phyloP scores from a whole-genome alignment of 305 asterid species.

The Solanum hybrid region DNA sequence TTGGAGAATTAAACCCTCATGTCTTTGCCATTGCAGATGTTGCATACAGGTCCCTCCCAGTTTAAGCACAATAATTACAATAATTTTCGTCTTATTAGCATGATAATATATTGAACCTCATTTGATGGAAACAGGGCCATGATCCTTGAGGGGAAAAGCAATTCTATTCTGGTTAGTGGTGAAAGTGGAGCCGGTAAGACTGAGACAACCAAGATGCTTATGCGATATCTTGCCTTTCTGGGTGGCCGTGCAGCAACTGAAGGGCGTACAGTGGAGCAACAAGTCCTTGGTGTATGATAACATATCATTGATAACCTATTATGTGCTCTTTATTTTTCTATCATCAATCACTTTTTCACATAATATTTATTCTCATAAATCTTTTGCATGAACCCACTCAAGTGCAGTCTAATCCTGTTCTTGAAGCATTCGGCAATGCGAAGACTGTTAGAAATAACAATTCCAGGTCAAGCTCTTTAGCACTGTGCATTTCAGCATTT shows the following conservation, averaged over 20 bases:
- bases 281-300: slow-evolving; percentile 89
- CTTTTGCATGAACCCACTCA: slow-evolving; percentile 13
- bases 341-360: not conserved
- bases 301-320: slow-evolving; percentile 1
- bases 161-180: slow-evolving; percentile 95
- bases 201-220: slow-evolving; percentile 98
- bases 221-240: slow-evolving; percentile 87
- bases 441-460: slow-evolving; percentile 96
- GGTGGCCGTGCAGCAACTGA: slow-evolving; percentile 97
- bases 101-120: slow-evolving; percentile 7
- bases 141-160: slow-evolving; percentile 82
- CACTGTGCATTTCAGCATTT: slow-evolving; percentile 15
- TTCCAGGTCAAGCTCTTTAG: slow-evolving; percentile 68
- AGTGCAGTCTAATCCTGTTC: slow-evolving; percentile 98
- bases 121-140: slow-evolving; percentile 63
- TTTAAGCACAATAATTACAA: slow-evolving; percentile 6
- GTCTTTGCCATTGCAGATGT: slow-evolving; percentile 98
- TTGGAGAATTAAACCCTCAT: slow-evolving; percentile 94
- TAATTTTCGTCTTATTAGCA: slow-evolving; percentile 7
- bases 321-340: not conserved
- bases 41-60: slow-evolving; percentile 69
- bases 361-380: slow-evolving; percentile 18
- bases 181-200: slow-evolving; percentile 99
- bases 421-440: slow-evolving; percentile 98
- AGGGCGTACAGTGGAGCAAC: slow-evolving; percentile 98